These are phyloP conservation scores for Rhizoctonia solani DNA, from an alignment of 1,284 basidiomycete genomes.

Conservation along the genomic window DNA sequence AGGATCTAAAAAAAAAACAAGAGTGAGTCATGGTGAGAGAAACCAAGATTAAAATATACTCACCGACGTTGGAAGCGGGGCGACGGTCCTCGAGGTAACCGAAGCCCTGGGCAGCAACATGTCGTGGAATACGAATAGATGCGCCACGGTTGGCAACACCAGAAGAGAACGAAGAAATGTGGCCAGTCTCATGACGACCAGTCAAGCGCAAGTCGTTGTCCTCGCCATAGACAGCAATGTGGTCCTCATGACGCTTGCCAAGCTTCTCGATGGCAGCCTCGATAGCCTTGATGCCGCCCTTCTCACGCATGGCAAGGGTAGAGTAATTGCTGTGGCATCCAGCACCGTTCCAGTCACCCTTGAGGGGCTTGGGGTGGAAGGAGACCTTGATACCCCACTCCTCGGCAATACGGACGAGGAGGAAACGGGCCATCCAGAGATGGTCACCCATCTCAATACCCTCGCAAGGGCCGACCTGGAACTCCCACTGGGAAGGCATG, in stretches of 20 bases:
- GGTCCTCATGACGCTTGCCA: constrained; percentile 79
- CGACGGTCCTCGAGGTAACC: constrained; percentile 97
- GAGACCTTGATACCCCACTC: constrained; percentile 98
- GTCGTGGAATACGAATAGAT: constrained; percentile 91
- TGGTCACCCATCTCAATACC: constrained; percentile 99
- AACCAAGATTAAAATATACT: constrained; percentile 45
- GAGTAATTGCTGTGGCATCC: constrained; percentile 96
- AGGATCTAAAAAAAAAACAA: constrained; percentile 60
- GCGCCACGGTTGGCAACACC: constrained; percentile 98
- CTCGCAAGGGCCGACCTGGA: constrained; percentile 98
- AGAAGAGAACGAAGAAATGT: constrained; percentile 90
- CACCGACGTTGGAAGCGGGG: constrained; percentile 97
- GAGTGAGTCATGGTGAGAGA: constrained; percentile 39
- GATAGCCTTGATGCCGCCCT: constrained; percentile 92
- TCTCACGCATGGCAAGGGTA: constrained; percentile 89
- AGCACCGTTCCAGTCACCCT: constrained; percentile 99
- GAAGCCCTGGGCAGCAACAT: constrained; percentile 88
- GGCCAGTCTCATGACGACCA: constrained; percentile 95
- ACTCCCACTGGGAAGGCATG: constrained; percentile 99
- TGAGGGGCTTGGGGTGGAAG: constrained; percentile 99
- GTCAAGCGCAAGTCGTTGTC: constrained; percentile 95
- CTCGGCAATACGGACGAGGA: constrained; percentile 91
- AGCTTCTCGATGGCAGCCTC: constrained; percentile 93
- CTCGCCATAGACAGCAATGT: constrained; percentile 96
- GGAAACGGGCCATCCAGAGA: constrained; percentile 95